Evolutionary conservation across 2,329 filamentous ascomycete species (phyloP).

Genomic region (Fonsecaea multimorphosa): DNA sequence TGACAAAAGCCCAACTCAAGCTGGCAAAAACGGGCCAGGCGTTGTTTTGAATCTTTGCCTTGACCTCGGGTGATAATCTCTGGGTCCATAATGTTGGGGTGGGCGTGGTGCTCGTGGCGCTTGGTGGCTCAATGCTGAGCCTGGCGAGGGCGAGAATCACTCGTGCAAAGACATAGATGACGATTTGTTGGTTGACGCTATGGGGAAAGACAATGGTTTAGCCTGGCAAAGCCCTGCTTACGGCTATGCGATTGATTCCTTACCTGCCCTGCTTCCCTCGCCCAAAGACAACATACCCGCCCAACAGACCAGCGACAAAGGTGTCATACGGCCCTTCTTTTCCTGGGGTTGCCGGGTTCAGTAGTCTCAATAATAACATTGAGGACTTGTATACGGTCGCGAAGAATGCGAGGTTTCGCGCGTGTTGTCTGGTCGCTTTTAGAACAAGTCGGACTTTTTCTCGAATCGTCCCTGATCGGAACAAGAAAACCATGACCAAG

Average conservation of each 20-base stretch:
- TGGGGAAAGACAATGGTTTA: conserved; percentile 4
- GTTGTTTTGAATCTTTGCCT: conserved; percentile 65
- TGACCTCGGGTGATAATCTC: conserved; percentile 36
- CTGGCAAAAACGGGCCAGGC: conserved; percentile 94
- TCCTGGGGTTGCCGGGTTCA: conserved; percentile 49
- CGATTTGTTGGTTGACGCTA: conserved; percentile 67
- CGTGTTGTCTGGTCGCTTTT: conserved; percentile 87
- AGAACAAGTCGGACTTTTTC: conserved; percentile 80
- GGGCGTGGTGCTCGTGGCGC: conserved; percentile 41
- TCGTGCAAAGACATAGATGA: conserved; percentile 95
- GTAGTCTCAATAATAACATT: conserved; percentile 75
- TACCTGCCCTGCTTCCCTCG: conserved; percentile 69
- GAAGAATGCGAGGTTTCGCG: conserved; percentile 88
- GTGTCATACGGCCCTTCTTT: conserved; percentile 77
- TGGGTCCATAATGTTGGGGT: conserved; percentile 43
- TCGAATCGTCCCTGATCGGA: conserved; percentile 87
- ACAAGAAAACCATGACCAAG: conserved; percentile 96
- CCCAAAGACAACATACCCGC: conserved; percentile 93
- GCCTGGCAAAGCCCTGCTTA: conserved; percentile 36
- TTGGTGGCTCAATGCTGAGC: conserved; percentile 71
- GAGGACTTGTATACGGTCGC: conserved; percentile 86
- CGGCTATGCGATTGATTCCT: conserved; percentile 69
- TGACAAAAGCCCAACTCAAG: conserved; percentile 88
- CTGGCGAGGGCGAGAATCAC: conserved; percentile 85
- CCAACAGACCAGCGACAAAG: conserved; percentile 84